phyloP scores from a whole-genome alignment of 1,284 basidiomycete genomes.

The Athelia psychrophila region DNA sequence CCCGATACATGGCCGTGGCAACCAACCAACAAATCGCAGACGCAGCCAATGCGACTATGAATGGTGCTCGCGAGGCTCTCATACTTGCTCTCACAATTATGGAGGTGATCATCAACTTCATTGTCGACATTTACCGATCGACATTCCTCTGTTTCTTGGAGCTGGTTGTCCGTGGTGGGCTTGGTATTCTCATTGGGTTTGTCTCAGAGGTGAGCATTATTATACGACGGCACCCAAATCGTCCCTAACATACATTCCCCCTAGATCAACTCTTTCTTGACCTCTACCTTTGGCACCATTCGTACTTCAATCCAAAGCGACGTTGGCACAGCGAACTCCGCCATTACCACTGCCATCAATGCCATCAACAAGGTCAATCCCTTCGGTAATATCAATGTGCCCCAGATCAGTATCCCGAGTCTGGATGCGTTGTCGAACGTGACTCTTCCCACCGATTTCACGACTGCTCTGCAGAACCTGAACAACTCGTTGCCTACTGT shows the following conservation, averaged over 20 bases:
- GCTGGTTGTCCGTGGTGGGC: conserved; percentile 79
- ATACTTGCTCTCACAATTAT: conserved; percentile 76
- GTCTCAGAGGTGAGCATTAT: conserved; percentile 69
- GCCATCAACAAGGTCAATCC: conserved; percentile 73
- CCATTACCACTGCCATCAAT: conserved; percentile 63
- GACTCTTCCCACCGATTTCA: conserved; percentile 78
- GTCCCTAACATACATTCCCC: background rate
- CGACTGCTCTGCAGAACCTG: conserved; percentile 68
- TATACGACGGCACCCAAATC: background rate
- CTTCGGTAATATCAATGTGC: conserved; percentile 62
- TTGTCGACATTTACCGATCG: conserved; percentile 89
- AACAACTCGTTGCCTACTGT: conserved; percentile 84
- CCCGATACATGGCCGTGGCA: conserved; percentile 82
- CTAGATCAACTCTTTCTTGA: conserved; percentile 71
- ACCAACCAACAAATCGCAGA: conserved; percentile 79
- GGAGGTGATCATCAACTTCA: conserved; percentile 87
- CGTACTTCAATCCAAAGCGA: conserved; percentile 71
- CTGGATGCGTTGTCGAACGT: conserved; percentile 77
- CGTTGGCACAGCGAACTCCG: conserved; percentile 65
- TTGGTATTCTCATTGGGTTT: conserved; percentile 79
- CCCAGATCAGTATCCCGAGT: conserved; percentile 71
- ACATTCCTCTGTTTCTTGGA: conserved; percentile 92
- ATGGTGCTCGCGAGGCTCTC: conserved; percentile 72
- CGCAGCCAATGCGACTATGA: conserved; percentile 76
- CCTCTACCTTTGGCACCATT: conserved; percentile 54